These are phyloP conservation scores for Zygoascus sp. DNA, from an alignment of 1,139 yeast species.

Conservation along the genomic window DNA sequence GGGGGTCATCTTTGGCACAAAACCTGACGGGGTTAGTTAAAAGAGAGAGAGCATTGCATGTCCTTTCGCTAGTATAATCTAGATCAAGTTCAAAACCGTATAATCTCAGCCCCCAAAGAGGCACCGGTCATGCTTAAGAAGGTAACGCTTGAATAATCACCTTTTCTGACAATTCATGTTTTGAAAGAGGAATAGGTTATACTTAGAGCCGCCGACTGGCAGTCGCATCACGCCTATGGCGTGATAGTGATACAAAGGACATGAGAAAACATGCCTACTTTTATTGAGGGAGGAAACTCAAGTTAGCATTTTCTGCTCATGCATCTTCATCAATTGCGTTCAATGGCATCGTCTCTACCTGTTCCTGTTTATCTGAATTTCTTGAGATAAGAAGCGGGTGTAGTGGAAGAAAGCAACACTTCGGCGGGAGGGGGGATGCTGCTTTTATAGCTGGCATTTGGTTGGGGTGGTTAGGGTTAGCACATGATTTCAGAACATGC, in stretches of 20 bases:
- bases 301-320: neutral
- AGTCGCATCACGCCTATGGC: too few species aligned
- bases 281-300: too few species aligned
- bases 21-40: neutral
- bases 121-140: constrained; percentile 1
- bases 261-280: neutral
- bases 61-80: constrained; percentile 4
- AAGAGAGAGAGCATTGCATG: neutral
- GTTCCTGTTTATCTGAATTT: neutral
- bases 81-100: constrained; percentile 4
- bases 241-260: neutral
- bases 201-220: neutral
- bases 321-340: neutral
- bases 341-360: neutral
- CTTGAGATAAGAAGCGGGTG: neutral
- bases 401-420: too few species aligned
- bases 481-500: too few species aligned
- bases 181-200: neutral
- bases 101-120: constrained; percentile 1
- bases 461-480: too few species aligned
- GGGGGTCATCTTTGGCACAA: neutral
- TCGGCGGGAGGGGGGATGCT: too few species aligned
- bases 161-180: too few species aligned
- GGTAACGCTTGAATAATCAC: constrained; percentile 1
- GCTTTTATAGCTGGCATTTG: too few species aligned